Evolutionary conservation across 176 grass and related monocot species (phyloP), one percentile per base, ranked within the genome.

Genomic region (Luzula sylvatica): DNA sequence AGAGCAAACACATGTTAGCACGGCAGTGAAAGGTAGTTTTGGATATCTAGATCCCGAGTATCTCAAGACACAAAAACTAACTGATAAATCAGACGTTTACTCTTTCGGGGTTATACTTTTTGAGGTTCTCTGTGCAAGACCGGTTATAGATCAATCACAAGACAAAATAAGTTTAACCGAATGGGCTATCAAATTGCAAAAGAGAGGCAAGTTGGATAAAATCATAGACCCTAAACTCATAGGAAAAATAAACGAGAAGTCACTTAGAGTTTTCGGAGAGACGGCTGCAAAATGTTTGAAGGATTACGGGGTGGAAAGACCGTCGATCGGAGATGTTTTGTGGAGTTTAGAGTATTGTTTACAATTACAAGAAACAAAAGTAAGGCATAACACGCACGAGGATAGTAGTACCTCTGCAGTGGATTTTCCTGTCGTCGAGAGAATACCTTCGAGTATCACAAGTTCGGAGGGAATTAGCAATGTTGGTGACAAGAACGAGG

Each of bases 51-150:
- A 87, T 53, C 82, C 76, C 1, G 82, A 87, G 20, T 87, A 87
- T 46, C 80, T 87, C 67, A 89, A 80, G 47, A 89, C 75, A 49
- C 79, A 77, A 65, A 72, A 83, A 56, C 79, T 89, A 26, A 89
- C 80, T 11, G 75, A 89, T 67, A 71, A 74, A 0, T 89, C 86
- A 0, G 86, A 89, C 73, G 86, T 89, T 2, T 89, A 89, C 67
- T 89, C 86, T 28, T 89, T 89, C 39, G 86, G 86, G 11, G 86
- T 89, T 1, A 65, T 72, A 61, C 75, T 88, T 13, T 63, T 79
- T 25, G 85, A 88, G 67, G 75, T 89, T 27, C 58, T 89, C 19
- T 89, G 75, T 70, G 80, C 85, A 50, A 68, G 86, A 17, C 63
- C 79, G 19, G 86, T 89, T 21, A 83, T 89, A 47, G 75, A 89